A percentile compares a stretch with the other conserved stretches of the same genome.
These are phyloP conservation scores for Rosa lucieae DNA, from an alignment of 306 rosid genomes.

Conservation along the genomic window DNA sequence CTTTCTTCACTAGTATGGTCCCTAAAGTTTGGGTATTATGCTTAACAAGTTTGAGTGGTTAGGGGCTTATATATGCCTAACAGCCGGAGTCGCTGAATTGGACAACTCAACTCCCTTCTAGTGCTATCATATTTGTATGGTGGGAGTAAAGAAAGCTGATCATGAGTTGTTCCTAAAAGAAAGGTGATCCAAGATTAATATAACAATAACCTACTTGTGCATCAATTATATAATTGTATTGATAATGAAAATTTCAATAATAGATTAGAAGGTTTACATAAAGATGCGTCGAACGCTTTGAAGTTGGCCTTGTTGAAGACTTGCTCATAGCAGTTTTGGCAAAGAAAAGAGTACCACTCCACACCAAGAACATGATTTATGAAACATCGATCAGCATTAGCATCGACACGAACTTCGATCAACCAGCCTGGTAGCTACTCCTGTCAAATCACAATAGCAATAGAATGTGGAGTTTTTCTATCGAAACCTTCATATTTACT, in stretches of 20 bases:
- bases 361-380: neutral
- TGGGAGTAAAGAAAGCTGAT: conserved; percentile 1
- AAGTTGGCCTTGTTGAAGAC: neutral
- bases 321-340: neutral
- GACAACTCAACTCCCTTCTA: conserved; percentile 31
- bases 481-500: too few species aligned
- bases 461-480: neutral
- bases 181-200: conserved; percentile 16
- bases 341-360: neutral
- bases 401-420: neutral
- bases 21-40: conserved; percentile 16
- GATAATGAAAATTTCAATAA: neutral
- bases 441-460: neutral
- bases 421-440: too few species aligned
- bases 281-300: neutral
- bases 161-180: conserved; percentile 27
- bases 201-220: neutral
- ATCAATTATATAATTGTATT: neutral
- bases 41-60: conserved; percentile 13
- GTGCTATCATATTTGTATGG: conserved; percentile 8
- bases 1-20: conserved; percentile 24
- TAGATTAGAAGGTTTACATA: neutral
- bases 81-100: conserved; percentile 20
- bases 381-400: neutral
- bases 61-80: conserved; percentile 4